Evolutionary conservation across 139 green algal genomes (phyloP).

Genomic region (Volvox africanus): DNA sequence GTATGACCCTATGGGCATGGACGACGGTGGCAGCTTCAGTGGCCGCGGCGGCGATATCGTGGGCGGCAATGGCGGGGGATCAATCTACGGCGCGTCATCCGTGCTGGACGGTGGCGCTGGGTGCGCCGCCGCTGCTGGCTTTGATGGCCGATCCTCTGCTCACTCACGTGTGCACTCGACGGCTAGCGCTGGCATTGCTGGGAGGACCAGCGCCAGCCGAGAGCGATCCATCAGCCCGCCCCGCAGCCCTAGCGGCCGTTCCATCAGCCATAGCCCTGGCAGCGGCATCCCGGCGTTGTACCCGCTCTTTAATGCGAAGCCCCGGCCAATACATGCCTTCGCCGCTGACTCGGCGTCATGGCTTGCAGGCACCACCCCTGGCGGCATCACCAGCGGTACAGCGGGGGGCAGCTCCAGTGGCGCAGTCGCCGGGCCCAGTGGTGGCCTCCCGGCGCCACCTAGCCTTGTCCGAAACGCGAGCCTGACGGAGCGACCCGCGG

Average conservation of each 20-base stretch:
- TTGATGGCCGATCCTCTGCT: constrained; percentile 9
- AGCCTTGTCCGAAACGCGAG: not conserved
- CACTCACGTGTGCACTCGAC: not conserved
- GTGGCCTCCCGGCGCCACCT: not conserved
- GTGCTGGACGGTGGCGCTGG: not conserved
- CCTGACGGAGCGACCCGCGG: not conserved
- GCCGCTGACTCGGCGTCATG: not conserved
- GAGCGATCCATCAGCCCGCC: not conserved
- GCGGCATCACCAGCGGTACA: too few relatives aligned
- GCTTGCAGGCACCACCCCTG: not conserved
- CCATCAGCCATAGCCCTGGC: constrained; percentile 40
- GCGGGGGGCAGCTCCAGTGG: not conserved
- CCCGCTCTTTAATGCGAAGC: constrained; percentile 23
- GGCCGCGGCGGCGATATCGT: not conserved
- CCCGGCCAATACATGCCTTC: not conserved
- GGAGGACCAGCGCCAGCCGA: not conserved
- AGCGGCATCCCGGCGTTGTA: constrained; percentile 25
- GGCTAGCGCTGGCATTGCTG: not conserved
- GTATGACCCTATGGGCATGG: not conserved
- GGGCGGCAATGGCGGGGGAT: not conserved
- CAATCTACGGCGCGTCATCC: not conserved
- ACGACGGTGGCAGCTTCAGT: not conserved
- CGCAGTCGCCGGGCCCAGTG: not conserved
- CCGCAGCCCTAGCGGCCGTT: constrained; percentile 7
- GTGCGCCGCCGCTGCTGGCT: not conserved